Evolutionary conservation across 352 stramenopile species (phyloP).

Genomic region (Pelagophyceae sp.): DNA sequence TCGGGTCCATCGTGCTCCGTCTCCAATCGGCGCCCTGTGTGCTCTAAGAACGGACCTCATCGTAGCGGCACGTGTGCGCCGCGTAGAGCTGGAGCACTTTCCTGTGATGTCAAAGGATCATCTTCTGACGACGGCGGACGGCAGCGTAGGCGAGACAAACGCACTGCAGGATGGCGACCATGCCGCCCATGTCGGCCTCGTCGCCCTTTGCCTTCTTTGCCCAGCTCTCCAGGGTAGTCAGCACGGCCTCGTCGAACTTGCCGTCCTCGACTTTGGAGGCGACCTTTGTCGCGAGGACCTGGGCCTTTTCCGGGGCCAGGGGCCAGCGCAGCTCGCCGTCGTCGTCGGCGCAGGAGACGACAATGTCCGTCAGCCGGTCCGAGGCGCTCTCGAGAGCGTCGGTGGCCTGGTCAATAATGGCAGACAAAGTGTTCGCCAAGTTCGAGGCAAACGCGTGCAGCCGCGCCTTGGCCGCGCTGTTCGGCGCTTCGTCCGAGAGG

Average conservation of each 20-base stretch:
- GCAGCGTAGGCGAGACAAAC: not conserved
- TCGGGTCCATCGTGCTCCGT: no score
- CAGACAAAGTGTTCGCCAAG: conserved; percentile 46
- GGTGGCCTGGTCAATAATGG: conserved; percentile 45
- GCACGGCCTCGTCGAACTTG: conserved; percentile 48
- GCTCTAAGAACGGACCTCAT: not conserved
- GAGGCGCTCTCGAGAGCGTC: conserved; percentile 48
- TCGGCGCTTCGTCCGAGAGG: conserved; percentile 32
- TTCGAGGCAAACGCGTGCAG: conserved; percentile 41
- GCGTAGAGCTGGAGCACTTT: conserved; percentile 23
- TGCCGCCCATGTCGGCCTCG: not conserved
- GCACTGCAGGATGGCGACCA: conserved; percentile 18
- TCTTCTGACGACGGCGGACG: not conserved
- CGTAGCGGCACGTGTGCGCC: not conserved
- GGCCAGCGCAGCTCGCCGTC: conserved; percentile 57
- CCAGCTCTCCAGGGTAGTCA: conserved; percentile 54
- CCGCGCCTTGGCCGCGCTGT: conserved; percentile 33
- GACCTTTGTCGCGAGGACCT: conserved; percentile 41
- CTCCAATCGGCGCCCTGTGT: no score
- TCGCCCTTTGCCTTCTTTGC: conserved; percentile 46
- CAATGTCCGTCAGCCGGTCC: conserved; percentile 44
- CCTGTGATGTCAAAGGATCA: not conserved
- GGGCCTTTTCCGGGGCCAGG: conserved; percentile 37
- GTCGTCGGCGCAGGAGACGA: conserved; percentile 47
- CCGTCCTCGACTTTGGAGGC: conserved; percentile 34